phyloP scores from a whole-genome alignment of 2,329 filamentous ascomycete genomes.

The Gnomoniopsis smithogilvyi region DNA sequence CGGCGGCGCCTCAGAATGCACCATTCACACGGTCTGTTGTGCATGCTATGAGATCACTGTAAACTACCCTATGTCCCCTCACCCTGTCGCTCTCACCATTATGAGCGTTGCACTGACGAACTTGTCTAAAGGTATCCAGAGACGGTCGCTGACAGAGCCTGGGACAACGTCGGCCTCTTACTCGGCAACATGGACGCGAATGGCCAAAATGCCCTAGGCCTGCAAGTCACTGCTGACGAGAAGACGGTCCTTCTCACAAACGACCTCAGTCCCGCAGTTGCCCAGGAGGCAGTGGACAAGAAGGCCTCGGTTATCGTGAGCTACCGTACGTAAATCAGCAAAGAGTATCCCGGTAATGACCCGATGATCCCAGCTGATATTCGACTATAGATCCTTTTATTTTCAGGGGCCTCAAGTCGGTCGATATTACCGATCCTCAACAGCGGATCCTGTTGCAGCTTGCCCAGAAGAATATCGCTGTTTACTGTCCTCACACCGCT shows the following conservation, averaged over 20 bases:
- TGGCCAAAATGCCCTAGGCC: constrained; percentile 21
- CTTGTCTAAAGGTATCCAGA: constrained; percentile 70
- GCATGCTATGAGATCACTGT: constrained; percentile 76
- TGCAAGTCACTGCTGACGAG: constrained; percentile 25
- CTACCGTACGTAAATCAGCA: constrained; percentile 64
- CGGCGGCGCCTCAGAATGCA: constrained; percentile 18
- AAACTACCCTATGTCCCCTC: constrained; percentile 36
- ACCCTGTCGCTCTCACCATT: not conserved
- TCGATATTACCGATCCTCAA: constrained; percentile 81
- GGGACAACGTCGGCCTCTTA: constrained; percentile 94
- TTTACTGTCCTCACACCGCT: constrained; percentile 95
- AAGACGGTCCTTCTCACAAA: constrained; percentile 63
- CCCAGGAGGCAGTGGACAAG: constrained; percentile 79
- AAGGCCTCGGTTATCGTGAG: constrained; percentile 78
- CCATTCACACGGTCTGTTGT: constrained; percentile 62
- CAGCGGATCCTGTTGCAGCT: constrained; percentile 81
- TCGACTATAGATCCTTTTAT: constrained; percentile 78
- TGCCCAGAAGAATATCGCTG: constrained; percentile 82
- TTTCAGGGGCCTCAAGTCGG: constrained; percentile 85
- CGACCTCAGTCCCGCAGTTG: constrained; percentile 85
- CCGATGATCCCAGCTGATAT: not conserved
- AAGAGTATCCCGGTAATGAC: constrained; percentile 6
- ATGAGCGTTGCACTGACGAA: not conserved
- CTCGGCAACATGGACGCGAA: constrained; percentile 37
- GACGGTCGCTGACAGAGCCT: constrained; percentile 80